Percentiles rank a stretch among this genome's conserved stretches.
Conservation (phyloP, 352 stramenopile genomes). For the Elongisporangium prolatum region DNA sequence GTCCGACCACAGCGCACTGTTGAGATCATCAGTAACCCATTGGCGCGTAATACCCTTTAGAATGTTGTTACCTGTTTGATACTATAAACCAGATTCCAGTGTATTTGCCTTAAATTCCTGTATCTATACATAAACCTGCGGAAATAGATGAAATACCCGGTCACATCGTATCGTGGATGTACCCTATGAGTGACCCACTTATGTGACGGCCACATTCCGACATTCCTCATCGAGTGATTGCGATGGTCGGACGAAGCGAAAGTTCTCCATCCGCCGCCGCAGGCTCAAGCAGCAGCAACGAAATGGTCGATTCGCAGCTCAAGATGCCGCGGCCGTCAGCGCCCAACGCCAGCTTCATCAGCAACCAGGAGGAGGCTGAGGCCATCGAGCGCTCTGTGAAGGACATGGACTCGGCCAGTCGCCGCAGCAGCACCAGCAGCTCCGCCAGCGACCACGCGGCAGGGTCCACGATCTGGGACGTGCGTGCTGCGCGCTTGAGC, state of each 20-base stretch:
- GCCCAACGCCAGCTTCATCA: background rate
- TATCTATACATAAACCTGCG: background rate
- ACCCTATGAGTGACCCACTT: background rate
- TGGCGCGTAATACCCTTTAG: constrained; percentile 1
- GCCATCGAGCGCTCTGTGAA: background rate
- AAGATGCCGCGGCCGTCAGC: constrained; percentile 5
- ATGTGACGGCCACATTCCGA: background rate
- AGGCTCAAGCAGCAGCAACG: constrained; percentile 3
- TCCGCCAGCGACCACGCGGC: constrained; percentile 7
- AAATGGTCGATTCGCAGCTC: constrained; percentile 12
- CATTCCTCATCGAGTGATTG: background rate
- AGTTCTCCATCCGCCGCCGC: background rate
- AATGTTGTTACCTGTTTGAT: background rate
- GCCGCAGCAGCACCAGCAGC: background rate
- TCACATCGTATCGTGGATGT: background rate
- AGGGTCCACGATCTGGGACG: constrained; percentile 62
- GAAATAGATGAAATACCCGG: background rate
- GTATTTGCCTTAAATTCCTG: background rate
- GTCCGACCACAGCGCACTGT: constrained; percentile 7
- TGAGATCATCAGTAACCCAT: background rate
- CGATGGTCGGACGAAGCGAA: background rate
- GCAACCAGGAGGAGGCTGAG: constrained; percentile 2
- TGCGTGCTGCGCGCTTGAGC: constrained; percentile 39
- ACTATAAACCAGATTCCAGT: background rate
- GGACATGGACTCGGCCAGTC: background rate